phyloP scores from a whole-genome alignment of 345 rosid genomes.

The Acer campestre region DNA sequence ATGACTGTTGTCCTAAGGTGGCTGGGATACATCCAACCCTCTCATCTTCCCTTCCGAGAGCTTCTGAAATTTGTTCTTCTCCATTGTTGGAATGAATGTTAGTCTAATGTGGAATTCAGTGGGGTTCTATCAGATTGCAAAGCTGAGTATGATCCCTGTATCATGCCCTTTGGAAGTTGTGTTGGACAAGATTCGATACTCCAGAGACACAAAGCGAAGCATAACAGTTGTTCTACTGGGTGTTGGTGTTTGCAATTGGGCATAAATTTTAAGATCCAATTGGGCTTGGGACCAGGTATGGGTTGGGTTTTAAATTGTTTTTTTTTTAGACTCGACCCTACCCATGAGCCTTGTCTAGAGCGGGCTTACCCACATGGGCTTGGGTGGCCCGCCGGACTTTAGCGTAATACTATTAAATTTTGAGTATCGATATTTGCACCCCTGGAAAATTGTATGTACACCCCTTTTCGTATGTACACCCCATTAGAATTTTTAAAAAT shows the following conservation, averaged over 20 bases:
- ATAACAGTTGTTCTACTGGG: constrained; percentile 85
- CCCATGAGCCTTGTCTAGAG: too few species aligned
- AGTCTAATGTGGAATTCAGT: constrained; percentile 99
- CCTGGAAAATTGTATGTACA: too few species aligned
- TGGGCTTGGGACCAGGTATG: too few species aligned
- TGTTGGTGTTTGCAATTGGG: constrained; percentile 75
- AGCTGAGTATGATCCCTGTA: constrained; percentile 96
- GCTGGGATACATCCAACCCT: constrained; percentile 91
- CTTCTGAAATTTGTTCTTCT: constrained; percentile 82
- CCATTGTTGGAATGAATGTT: constrained; percentile 98
- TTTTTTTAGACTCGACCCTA: too few species aligned
- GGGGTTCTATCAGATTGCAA: constrained; percentile 97
- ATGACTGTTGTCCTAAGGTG: constrained; percentile 74
- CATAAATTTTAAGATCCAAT: too few species aligned
- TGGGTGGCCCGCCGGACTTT: too few species aligned
- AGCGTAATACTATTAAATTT: too few species aligned
- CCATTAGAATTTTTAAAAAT: too few species aligned
- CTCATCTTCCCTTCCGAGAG: constrained; percentile 82
- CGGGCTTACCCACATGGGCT: too few species aligned
- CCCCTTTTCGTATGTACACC: too few species aligned
- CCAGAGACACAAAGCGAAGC: constrained; percentile 94
- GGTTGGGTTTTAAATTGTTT: too few species aligned
- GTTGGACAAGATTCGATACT: constrained; percentile 87
- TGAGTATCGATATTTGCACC: too few species aligned
- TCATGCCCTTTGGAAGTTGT: constrained; percentile 93